phyloP scores from a whole-genome alignment of 1,284 basidiomycete genomes.

The Fomes fomentarius region DNA sequence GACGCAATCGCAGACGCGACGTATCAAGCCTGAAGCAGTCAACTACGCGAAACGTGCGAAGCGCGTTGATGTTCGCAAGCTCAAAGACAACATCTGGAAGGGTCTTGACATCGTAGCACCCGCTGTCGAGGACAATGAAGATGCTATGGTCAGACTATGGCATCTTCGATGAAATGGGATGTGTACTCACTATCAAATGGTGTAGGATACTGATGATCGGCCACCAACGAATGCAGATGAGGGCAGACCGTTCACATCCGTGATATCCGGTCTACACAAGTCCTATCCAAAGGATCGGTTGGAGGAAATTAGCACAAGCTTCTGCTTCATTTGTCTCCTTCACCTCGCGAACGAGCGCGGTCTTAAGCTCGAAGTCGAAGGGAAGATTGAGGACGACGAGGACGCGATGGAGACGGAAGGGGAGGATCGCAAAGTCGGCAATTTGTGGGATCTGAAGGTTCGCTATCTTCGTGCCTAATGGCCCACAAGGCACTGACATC shows the following conservation, averaged over 20 bases:
- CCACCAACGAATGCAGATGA: constrained; percentile 61
- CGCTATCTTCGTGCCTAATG: constrained; percentile 19
- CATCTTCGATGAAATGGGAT: background rate
- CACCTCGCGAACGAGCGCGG: constrained; percentile 97
- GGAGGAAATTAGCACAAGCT: constrained; percentile 98
- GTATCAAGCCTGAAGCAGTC: constrained; percentile 87
- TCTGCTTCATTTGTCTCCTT: constrained; percentile 98
- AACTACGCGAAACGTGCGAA: constrained; percentile 97
- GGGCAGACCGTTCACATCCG: constrained; percentile 80
- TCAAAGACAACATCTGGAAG: constrained; percentile 99
- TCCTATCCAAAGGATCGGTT: constrained; percentile 93
- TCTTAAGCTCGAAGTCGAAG: constrained; percentile 70
- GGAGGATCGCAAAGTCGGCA: constrained; percentile 57
- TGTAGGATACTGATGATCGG: constrained; percentile 56
- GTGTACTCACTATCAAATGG: no score
- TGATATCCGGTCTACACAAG: constrained; percentile 81
- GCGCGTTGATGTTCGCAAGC: constrained; percentile 92
- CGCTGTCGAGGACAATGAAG: constrained; percentile 44
- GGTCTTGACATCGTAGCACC: constrained; percentile 74
- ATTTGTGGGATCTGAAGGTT: constrained; percentile 81
- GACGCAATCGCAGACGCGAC: constrained; percentile 79
- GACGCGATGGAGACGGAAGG: constrained; percentile 18
- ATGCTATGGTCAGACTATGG: constrained; percentile 57
- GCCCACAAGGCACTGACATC: background rate
- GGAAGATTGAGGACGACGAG: constrained; percentile 33